Base-by-base conservation (phyloP, 441 rosid genomes). In the Eutrema salsugineum region DNA sequence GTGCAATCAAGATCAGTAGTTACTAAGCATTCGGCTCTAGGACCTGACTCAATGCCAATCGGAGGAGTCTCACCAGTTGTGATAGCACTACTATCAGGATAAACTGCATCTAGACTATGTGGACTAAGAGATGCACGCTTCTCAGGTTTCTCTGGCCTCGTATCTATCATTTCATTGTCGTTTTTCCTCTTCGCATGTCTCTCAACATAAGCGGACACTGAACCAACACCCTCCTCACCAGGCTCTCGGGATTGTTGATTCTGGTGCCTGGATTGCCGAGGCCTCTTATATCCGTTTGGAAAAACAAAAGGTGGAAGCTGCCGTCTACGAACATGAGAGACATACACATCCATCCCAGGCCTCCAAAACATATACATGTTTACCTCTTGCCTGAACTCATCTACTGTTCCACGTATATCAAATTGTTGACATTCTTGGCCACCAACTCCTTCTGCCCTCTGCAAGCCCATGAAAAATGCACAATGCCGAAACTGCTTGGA, bases 401-500 rank as follows among this genome's bases (percentile, higher is more conserved):
- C 94, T 46, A 85, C 89, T 0, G 91, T 86, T 50, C 82, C 84
- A 44, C 91, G 81, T 71, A 88, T 84, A 66, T 88, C 91, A 64
- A 86, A 88, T 70, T 86, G 85, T 62, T 88, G 94, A 78, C 88
- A 82, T 77, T 88, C 91, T 76, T 85, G 84, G 60, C 80, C 79
- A 48, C 69, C 82, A 60, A 70, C 72, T 46, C 83, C 88, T 61
- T 82, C 88, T 74, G 85, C 82, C 83, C 87, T 85, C 65, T 82
- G 86, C 79, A 88, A 77, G 35, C 91, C 89, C 91, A 88, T 83
- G 82, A 88, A 88, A 69, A 85, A 83, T 11, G 87, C 84, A 66
- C 84, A 78, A 63, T 88, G 84, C 7, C 48, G 66, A 76, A 80
- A 83, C 79, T 77, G 85, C 82, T 71, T 85, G 15, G 89, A 83